Evolutionary conservation across 2,329 filamentous ascomycete species (phyloP), one percentile per base, ranked within the genome.

Genomic region (Macroventuria anomochaeta): DNA sequence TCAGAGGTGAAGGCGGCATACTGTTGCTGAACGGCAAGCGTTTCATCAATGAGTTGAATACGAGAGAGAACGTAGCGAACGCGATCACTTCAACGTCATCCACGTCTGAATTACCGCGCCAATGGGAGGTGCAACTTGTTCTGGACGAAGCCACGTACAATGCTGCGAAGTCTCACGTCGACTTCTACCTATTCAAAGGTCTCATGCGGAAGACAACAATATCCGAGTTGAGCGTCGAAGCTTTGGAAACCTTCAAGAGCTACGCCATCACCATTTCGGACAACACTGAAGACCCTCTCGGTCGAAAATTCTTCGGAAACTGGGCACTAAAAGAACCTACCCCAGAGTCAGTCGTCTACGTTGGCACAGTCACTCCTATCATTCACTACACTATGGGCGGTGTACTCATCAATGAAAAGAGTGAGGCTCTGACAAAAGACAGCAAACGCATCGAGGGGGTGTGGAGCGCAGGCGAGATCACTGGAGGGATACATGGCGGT

Each of bases 321-420:
- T 88, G 85, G 85, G 74, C 58, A 1, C 64, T 87, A 13, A 71
- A 69, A 0, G 77, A 82, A 12, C 74, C 76, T 4, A 77, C 76
- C 29, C 70, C 77, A 0, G 81, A 86, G 0, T 77, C 82, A 3
- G 77, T 83, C 23, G 75, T 88, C 0, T 86, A 83, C 54, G 69
- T 87, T 0, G 86, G 85, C 0, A 77, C 69, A 1, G 83, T 88
- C 1, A 88, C 86, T 4, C 85, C 85, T 0, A 83, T 88, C 0
- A 78, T 84, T 2, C 85, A 88, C 63, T 88, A 88, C 61, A 88
- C 85, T 1, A 88, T 88, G 85, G 85, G 85, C 4, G 85, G 85
- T 0, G 85, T 81, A 0, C 75, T 81, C 2, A 84, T 88, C 58
- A 82, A 85, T 59, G 74, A 80, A 6, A 74, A 78, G 37, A 78